phyloP scores from a whole-genome alignment of 176 grass and related monocot genomes.

The Guadua angustifolia region DNA sequence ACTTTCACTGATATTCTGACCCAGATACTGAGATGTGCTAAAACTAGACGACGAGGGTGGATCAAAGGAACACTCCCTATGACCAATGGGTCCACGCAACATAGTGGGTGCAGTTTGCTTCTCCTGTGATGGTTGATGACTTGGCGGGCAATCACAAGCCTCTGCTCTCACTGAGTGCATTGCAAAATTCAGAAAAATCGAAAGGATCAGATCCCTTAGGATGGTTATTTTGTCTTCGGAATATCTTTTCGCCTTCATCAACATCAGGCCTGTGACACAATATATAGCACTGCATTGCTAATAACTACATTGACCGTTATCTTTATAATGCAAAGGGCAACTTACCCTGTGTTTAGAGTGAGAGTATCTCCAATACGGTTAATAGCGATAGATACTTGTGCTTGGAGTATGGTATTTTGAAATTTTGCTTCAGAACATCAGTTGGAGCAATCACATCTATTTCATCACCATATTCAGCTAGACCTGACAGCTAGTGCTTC shows the following conservation, averaged over 20 bases:
- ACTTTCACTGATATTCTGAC: conserved; percentile 52
- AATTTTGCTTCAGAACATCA: conserved; percentile 98
- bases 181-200: conserved; percentile 96
- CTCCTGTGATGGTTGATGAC: conserved; percentile 68
- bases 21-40: conserved; percentile 53
- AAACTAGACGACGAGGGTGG: conserved; percentile 53
- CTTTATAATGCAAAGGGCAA: not conserved
- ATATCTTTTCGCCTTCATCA: conserved; percentile 96
- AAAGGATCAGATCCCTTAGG: conserved; percentile 86
- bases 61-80: conserved; percentile 61
- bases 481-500: conserved; percentile 84
- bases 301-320: conserved; percentile 15
- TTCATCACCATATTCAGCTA: conserved; percentile 86
- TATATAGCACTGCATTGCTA: conserved; percentile 26
- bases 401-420: conserved; percentile 97
- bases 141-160: conserved; percentile 96
- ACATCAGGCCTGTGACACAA: conserved; percentile 75
- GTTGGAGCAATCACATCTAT: conserved; percentile 92
- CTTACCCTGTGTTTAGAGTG: conserved; percentile 94
- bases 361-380: conserved; percentile 91
- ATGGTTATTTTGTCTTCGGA: conserved; percentile 81
- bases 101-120: conserved; percentile 65
- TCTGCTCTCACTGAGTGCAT: conserved; percentile 98
- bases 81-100: conserved; percentile 63
- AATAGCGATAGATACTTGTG: conserved; percentile 92